These are phyloP conservation scores for Juncus effusus DNA, from an alignment of 176 grass and related monocot species.

Conservation along the genomic window DNA sequence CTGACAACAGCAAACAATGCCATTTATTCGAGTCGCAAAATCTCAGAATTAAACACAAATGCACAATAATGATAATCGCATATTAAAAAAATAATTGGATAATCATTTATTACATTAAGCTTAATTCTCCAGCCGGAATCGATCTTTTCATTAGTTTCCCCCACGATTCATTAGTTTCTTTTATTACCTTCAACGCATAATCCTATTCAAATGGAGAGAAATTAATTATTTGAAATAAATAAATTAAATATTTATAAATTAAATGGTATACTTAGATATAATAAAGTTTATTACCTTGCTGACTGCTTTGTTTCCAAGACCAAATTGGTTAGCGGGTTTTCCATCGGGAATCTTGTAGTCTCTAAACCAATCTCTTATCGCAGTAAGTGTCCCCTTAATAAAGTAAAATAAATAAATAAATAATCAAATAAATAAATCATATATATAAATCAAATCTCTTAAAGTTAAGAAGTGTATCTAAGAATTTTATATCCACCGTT, in stretches of 20 bases:
- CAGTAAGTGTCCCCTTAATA: constrained; percentile 83
- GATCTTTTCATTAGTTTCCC: constrained; percentile 86
- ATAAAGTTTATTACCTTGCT: constrained; percentile 58
- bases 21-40: background rate
- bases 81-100: background rate
- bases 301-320: constrained; percentile 78
- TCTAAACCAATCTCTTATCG: constrained; percentile 97
- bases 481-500: background rate
- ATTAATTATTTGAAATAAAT: constrained; percentile 12
- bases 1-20: background rate
- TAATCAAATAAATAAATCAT: background rate
- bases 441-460: background rate
- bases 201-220: constrained; percentile 45
- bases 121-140: constrained; percentile 86
- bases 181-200: constrained; percentile 90
- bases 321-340: constrained; percentile 90
- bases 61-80: constrained; percentile 13
- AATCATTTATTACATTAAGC: constrained; percentile 42
- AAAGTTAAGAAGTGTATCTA: background rate
- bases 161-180: constrained; percentile 96
- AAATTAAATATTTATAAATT: background rate
- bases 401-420: constrained; percentile 23
- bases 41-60: constrained; percentile 6
- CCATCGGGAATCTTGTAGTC: constrained; percentile 99
- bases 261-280: constrained; percentile 16